Base-by-base conservation (phyloP, 768 basidiomycete genomes). In the Lentinula boryana region DNA sequence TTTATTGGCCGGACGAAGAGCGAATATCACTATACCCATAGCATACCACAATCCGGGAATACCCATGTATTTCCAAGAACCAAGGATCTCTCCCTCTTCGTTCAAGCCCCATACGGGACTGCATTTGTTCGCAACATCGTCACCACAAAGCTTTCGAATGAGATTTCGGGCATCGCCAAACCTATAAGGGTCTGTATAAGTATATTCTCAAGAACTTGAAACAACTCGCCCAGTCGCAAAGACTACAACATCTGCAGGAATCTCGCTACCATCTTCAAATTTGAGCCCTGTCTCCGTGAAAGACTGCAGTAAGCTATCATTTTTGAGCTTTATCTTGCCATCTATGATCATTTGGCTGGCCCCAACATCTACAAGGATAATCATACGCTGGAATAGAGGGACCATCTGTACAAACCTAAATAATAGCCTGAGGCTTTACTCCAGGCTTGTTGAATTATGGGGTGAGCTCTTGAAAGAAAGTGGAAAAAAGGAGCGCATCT, bases 301-400 rank as follows among this genome's bases (percentile, higher is more conserved):
- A 36, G 68, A 68, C 31, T 75, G 68, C 55, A 87, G 79, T 33
- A 70, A 71, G 56, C 76, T 74, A 61, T 84, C 85, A 69, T 79
- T 84, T 74, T 89, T 89, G 64, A 89, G 72, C 69, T 88, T 87
- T 74, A 89, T 87, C 69, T 87, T 84, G 21, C 86, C 84, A 62
- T 87, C 84, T 32, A 81, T 78, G 63, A 89, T 83, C 62, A 83
- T 73, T 67, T 84, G 79, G 60, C 80, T 80, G 4, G 79, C 83
- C 61, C 86, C 87, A 53, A 80, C 80, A 64, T 86, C 84, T 85
- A 53, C 4, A 1, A 31, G 4, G 33, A 35, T 18, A 2, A 44
- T 48, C 16, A 44, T 5, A 10, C 4, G 4, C 3, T 31, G n/a
- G 13, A 3, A 32, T 31, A 16, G 27, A 49, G 5, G 3, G 9